Percentiles rank a stretch among this genome's conserved stretches.
Evolutionary conservation across 768 basidiomycete species (phyloP).

Genomic region (Hericium erinaceus): DNA sequence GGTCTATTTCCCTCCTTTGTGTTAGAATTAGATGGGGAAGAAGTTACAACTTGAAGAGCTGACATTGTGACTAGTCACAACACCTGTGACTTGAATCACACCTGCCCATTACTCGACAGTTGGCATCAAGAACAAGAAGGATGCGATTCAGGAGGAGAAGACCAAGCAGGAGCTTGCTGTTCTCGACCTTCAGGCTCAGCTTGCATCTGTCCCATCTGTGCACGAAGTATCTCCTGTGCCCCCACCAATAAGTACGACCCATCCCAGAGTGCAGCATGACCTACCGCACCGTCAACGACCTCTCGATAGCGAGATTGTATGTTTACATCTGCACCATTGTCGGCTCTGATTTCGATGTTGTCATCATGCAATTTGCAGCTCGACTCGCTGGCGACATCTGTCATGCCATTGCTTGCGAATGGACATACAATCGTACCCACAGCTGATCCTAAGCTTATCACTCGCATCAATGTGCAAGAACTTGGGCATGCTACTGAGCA

Average conservation of each 20-base stretch:
- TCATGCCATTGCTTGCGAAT: slow-evolving; percentile 19
- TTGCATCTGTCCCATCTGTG: slow-evolving; percentile 23
- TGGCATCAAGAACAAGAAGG: too few relatives aligned
- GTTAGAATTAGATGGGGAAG: too few relatives aligned
- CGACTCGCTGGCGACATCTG: too few relatives aligned
- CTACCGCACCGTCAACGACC: slow-evolving; percentile 37
- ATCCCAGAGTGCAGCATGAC: slow-evolving; percentile 37
- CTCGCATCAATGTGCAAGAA: slow-evolving; percentile 56
- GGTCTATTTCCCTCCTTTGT: too few relatives aligned
- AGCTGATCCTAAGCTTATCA: slow-evolving; percentile 48
- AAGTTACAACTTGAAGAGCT: too few relatives aligned
- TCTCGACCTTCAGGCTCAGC: slow-evolving; percentile 59
- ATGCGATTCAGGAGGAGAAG: too few relatives aligned
- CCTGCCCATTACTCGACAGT: too few relatives aligned
- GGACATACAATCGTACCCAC: slow-evolving; percentile 21
- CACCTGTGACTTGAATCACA: too few relatives aligned
- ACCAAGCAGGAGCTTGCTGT: too few relatives aligned
- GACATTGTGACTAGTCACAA: too few relatives aligned
- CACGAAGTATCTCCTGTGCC: slow-evolving; percentile 37
- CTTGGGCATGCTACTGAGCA: too few relatives aligned
- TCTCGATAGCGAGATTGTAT: slow-evolving; percentile 29
- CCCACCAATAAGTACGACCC: slow-evolving; percentile 36
- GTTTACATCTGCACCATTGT: slow-evolving; percentile 42
- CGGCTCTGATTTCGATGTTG: slow-evolving; percentile 41
- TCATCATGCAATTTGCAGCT: slow-evolving; percentile 55